Evolutionary conservation across 768 basidiomycete genomes (phyloP), one percentile per base, ranked within the genome.

Genomic region (Mycena polygramma): DNA sequence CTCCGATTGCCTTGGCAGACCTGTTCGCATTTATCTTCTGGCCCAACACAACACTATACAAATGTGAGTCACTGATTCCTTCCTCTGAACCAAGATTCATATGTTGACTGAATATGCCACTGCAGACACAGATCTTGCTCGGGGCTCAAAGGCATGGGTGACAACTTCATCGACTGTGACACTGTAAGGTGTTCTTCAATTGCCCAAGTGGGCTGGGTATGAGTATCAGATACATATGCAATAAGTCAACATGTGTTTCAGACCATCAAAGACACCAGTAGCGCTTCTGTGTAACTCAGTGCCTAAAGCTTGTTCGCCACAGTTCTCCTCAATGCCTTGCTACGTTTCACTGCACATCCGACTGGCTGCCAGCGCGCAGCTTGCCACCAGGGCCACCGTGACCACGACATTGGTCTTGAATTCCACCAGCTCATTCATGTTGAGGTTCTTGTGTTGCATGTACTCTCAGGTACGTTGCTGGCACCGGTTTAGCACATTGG

Each of bases 1-100:
- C 85, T 0, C 77, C 87, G 1, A 87, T 89, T 57, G 86, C 88
- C 13, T 70, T 88, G 43, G 85, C 81, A 2, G 87, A 89, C 74
- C 74, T 89, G 30, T 82, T 88, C 39, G 73, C 79, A 0, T 82
- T 81, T 66, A 35, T 77, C 10, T 35, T 66, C 51, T 64, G 69
- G 26, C 78, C 75, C 11, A 52, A 51, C 13, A 75, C 79, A 4
- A 24, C 84, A 87, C 64, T 77, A 82, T 67, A 86, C 85, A 4
- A 87, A 87, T 63, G 86, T 87, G 63, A 75, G 85, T 19, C 26
- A 15, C 43, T 9, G 11, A 9, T 45, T 45, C 13, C 39, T 39
- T 39, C 13, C 13, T 13, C 13, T 39, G 39, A 39, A 13, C 39
- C 13, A 7, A 39, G 39, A 39, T 13, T 39, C 39, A 39, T 7